These are phyloP conservation scores for Gaeumannomyces tritici DNA, from an alignment of 2,329 filamentous ascomycete genomes.

Conservation along the genomic window DNA sequence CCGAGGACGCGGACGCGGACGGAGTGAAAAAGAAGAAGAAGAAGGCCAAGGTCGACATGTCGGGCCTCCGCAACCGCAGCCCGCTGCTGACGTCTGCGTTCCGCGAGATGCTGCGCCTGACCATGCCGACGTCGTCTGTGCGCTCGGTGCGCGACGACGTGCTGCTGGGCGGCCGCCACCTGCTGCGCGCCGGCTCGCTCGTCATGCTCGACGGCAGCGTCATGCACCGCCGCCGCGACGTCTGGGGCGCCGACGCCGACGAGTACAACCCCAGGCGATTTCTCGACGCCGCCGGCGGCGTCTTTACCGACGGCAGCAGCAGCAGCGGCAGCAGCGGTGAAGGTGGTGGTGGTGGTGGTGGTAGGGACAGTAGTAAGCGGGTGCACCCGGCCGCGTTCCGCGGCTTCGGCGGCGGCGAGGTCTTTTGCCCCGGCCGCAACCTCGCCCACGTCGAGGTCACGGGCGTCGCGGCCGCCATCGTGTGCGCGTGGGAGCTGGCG, in stretches of 20 bases:
- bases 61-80: background rate
- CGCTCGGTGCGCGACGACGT: too few relatives aligned
- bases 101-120: constrained; percentile 2
- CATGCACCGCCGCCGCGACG: background rate
- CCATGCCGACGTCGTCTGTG: background rate
- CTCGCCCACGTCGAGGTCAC: constrained; percentile 20
- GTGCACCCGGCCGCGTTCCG: constrained; percentile 15
- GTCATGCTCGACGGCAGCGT: constrained; percentile 1
- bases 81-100: constrained; percentile 2
- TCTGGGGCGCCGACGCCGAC: constrained; percentile 5
- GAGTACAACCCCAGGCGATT: constrained; percentile 3
- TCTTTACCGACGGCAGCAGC: background rate
- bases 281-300: background rate
- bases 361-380: constrained; percentile 6
- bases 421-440: constrained; percentile 21
- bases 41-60: constrained; percentile 13
- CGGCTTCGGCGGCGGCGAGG: constrained; percentile 22
- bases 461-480: constrained; percentile 9
- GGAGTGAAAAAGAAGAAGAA: background rate
- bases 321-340: too few relatives aligned
- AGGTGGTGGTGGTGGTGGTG: constrained; percentile 18
- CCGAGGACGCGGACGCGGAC: too few relatives aligned
- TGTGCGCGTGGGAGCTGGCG: constrained; percentile 4
- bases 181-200: constrained; percentile 3
- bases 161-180: constrained; percentile 1